Percentiles rank a stretch among this genome's conserved stretches.
These are phyloP conservation scores for Cyclotella baltica DNA, from an alignment of 108 stramenopile species.

Conservation along the genomic window DNA sequence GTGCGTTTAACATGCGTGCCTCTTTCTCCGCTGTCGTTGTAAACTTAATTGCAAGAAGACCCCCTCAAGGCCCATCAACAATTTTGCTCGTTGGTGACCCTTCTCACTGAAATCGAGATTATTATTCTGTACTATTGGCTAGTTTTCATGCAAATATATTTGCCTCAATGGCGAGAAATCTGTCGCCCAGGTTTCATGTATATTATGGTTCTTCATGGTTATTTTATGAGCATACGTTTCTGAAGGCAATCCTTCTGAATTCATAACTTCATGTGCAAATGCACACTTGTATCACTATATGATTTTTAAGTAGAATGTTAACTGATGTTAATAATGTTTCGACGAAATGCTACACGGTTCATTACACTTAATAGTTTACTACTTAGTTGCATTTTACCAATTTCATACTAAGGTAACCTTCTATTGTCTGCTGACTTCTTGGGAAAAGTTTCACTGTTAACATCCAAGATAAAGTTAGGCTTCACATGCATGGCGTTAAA, in stretches of 20 bases:
- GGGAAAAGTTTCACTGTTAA: too few species aligned
- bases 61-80: background rate
- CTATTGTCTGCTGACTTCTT: too few species aligned
- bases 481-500: too few species aligned
- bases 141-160: constrained; percentile 27
- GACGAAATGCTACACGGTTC: constrained; percentile 5
- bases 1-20: constrained; percentile 41
- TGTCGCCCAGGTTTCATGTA: constrained; percentile 39
- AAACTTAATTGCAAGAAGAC: constrained; percentile 36
- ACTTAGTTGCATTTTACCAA: background rate
- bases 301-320: constrained; percentile 24
- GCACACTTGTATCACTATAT: constrained; percentile 44
- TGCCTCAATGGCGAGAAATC: constrained; percentile 41
- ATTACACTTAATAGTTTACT: too few species aligned
- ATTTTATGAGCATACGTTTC: constrained; percentile 21
- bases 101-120: background rate
- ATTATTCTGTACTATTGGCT: constrained; percentile 29
- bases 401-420: background rate
- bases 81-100: background rate
- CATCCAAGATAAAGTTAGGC: too few species aligned
- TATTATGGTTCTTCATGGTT: constrained; percentile 31
- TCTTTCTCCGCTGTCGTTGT: constrained; percentile 48
- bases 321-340: constrained; percentile 38
- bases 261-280: constrained; percentile 36
- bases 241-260: constrained; percentile 42